phyloP scores from a whole-genome alignment of 1,139 yeast genomes.

The Hyphopichia wangnamkhiaoensis region DNA sequence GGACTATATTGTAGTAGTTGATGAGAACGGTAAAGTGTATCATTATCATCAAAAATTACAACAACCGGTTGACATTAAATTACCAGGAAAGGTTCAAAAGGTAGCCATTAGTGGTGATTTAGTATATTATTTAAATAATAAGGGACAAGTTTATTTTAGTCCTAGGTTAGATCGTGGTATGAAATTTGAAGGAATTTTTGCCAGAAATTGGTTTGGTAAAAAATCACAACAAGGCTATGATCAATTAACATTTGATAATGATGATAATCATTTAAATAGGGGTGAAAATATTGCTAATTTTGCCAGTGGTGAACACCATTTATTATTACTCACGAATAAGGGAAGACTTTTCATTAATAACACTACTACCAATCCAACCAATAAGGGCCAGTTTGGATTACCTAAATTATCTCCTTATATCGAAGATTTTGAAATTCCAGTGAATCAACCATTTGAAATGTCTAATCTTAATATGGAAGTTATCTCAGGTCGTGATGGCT shows the following conservation, averaged over 20 bases:
- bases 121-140: conserved; percentile 58
- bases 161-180: conserved; percentile 35
- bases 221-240: conserved; percentile 11
- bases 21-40: conserved; percentile 70
- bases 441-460: conserved; percentile 34
- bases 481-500: conserved; percentile 18
- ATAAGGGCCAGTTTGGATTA: conserved; percentile 82
- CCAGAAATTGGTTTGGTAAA: conserved; percentile 28
- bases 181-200: conserved; percentile 17
- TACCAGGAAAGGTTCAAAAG: conserved; percentile 49
- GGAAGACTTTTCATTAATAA: conserved; percentile 69
- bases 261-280: conserved; percentile 21
- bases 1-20: conserved; percentile 59
- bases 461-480: conserved; percentile 39
- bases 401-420: conserved; percentile 69
- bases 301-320: conserved; percentile 65
- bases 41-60: conserved; percentile 26
- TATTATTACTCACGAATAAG: conserved; percentile 58
- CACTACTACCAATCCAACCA: conserved; percentile 43
- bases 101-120: conserved; percentile 55
- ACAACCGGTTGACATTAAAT: conserved; percentile 24
- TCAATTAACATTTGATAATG: conserved; percentile 9
- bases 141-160: conserved; percentile 53
- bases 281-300: conserved; percentile 53
- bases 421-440: conserved; percentile 19